phyloP scores from a whole-genome alignment of 2,329 filamentous ascomycete species.

The Emmonsia crescens region DNA sequence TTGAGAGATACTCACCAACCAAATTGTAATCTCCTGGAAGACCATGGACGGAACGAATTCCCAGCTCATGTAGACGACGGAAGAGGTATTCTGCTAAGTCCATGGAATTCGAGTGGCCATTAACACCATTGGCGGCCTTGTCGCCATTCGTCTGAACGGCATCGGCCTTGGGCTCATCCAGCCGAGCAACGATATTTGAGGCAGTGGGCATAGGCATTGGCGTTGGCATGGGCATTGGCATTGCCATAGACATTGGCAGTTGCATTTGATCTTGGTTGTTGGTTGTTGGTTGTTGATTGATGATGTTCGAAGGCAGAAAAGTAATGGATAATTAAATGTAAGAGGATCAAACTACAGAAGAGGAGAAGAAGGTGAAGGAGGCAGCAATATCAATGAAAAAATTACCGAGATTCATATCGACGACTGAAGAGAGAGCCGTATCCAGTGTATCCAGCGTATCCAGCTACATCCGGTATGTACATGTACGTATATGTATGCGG shows the following conservation, averaged over 20 bases:
- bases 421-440: neutral
- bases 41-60: slow-evolving; percentile 31
- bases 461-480: neutral
- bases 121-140: neutral
- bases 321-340: no score
- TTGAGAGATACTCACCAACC: slow-evolving; percentile 13
- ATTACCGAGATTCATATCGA: neutral
- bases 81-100: slow-evolving; percentile 29
- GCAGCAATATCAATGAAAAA: neutral
- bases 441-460: neutral
- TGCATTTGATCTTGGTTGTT: neutral
- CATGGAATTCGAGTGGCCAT: neutral
- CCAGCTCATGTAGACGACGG: slow-evolving; percentile 28
- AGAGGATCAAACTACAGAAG: neutral
- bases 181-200: no score
- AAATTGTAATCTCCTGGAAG: slow-evolving; percentile 37
- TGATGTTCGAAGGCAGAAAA: neutral
- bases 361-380: neutral
- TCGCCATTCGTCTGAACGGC: neutral
- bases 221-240: no score
- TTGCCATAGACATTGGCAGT: no score
- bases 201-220: no score
- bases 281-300: no score
- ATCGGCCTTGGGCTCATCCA: neutral
- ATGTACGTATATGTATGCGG: no score